These are phyloP conservation scores for Neurospora hispaniola DNA, from an alignment of 495 filamentous ascomycete genomes.

Conservation along the genomic window DNA sequence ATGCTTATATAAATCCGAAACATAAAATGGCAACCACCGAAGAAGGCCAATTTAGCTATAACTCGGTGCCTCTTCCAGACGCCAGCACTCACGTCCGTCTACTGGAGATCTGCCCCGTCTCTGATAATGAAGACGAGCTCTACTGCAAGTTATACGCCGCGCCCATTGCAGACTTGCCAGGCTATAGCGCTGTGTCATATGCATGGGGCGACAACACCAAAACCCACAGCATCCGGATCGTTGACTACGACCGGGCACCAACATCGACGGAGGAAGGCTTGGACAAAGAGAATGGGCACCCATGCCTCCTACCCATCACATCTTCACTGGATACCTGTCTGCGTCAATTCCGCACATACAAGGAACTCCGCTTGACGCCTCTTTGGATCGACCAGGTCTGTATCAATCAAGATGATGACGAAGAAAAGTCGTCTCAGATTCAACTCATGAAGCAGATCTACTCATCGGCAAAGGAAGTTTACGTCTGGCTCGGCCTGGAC, in stretches of 20 bases:
- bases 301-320: not conserved
- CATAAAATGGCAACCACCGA: not conserved
- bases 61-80: not conserved
- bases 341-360: not conserved
- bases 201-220: not conserved
- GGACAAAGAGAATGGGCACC: not conserved
- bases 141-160: not conserved
- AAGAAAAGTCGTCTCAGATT: constrained; percentile 17
- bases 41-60: not conserved
- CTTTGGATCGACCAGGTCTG: constrained; percentile 19
- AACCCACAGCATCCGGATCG: not conserved
- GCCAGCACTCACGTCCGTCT: not conserved
- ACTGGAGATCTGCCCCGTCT: not conserved
- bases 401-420: constrained; percentile 15
- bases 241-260: not conserved
- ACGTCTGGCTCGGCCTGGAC: not conserved
- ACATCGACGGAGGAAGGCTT: not conserved
- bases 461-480: constrained; percentile 2
- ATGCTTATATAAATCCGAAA: not conserved
- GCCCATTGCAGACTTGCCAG: not conserved
- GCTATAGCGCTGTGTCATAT: not conserved
- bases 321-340: not conserved
- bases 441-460: constrained; percentile 20
- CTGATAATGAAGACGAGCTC: not conserved
- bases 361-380: not conserved